Evolutionary conservation across 768 basidiomycete genomes (phyloP).

Genomic region (Sarcomyxa edulis): DNA sequence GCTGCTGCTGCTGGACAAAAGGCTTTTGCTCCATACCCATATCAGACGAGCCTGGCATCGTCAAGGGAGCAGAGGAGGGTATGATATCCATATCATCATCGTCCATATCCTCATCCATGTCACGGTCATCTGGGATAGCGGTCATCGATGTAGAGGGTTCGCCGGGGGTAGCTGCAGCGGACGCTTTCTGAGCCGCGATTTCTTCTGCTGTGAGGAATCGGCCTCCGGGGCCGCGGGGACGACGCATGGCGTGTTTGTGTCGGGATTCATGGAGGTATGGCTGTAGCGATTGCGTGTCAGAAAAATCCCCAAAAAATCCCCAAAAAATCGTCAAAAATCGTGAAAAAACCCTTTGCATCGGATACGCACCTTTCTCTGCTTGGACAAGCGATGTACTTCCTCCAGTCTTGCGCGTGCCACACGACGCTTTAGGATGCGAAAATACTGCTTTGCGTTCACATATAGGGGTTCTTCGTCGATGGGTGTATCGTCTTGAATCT

Average conservation of each 20-base stretch:
- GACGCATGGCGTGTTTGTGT: conserved; percentile 96
- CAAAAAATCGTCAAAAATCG: conserved; percentile 6
- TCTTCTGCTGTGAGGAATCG: conserved; percentile 97
- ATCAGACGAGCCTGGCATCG: no score
- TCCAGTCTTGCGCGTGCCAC: conserved; percentile 88
- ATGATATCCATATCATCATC: conserved; percentile 26
- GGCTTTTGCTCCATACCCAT: conserved; percentile 16
- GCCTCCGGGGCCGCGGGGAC: conserved; percentile 95
- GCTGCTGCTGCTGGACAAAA: conserved; percentile 9
- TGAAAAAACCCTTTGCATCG: no score
- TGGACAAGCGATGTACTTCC: conserved; percentile 88
- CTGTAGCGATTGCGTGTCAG: conserved; percentile 31
- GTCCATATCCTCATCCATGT: conserved; percentile 28
- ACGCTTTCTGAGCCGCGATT: conserved; percentile 74
- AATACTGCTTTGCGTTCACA: conserved; percentile 99
- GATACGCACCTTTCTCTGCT: conserved; percentile 78
- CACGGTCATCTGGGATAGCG: conserved; percentile 18
- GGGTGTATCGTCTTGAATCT: conserved; percentile 19
- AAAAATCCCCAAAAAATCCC: conserved; percentile 2
- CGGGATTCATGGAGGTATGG: conserved; percentile 98
- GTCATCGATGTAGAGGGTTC: conserved; percentile 9
- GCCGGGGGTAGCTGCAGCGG: conserved; percentile 27
- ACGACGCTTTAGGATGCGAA: conserved; percentile 94
- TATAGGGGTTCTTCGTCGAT: conserved; percentile 97
- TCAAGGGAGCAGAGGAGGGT: conserved; percentile 13